Percentiles rank a stretch among this genome's conserved stretches.
Evolutionary conservation across 768 basidiomycete genomes (phyloP).

Genomic region (Russula sp.): DNA sequence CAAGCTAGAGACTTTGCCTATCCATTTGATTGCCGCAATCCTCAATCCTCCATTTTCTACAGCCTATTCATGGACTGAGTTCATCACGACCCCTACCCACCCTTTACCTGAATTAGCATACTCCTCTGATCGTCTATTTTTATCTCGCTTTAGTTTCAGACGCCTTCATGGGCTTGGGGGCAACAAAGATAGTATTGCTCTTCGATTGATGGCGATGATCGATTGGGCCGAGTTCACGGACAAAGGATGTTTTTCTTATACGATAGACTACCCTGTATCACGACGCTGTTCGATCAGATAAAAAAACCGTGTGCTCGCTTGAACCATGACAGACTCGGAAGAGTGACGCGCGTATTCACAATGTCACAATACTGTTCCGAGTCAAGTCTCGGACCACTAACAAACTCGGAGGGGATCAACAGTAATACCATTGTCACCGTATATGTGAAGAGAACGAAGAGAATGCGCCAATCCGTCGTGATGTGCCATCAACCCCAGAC

Average conservation of each 20-base stretch:
- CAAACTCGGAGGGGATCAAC: no score
- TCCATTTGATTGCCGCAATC: conserved; percentile 18
- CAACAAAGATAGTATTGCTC: conserved; percentile 7
- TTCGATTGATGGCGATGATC: conserved; percentile 5
- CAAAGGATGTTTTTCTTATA: conserved; percentile 6
- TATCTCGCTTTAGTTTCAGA: background rate
- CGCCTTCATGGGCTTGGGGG: background rate
- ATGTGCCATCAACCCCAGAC: no score
- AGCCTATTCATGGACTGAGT: conserved; percentile 17
- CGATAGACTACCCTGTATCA: conserved; percentile 19
- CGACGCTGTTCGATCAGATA: conserved; percentile 30
- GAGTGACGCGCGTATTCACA: background rate
- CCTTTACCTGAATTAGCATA: conserved; percentile 4
- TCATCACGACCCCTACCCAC: background rate
- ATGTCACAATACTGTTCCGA: no score
- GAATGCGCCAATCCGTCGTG: no score
- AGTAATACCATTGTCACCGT: no score
- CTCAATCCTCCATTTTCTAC: background rate
- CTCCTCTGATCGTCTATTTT: conserved; percentile 2
- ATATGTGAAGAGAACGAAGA: no score
- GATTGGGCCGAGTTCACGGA: conserved; percentile 18
- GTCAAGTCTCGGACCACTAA: no score
- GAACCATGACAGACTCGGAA: background rate
- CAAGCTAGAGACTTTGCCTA: conserved; percentile 5
- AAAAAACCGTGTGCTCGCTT: background rate